phyloP scores from a whole-genome alignment of 108 stramenopile species.

The Aurantiochytrium sp. region DNA sequence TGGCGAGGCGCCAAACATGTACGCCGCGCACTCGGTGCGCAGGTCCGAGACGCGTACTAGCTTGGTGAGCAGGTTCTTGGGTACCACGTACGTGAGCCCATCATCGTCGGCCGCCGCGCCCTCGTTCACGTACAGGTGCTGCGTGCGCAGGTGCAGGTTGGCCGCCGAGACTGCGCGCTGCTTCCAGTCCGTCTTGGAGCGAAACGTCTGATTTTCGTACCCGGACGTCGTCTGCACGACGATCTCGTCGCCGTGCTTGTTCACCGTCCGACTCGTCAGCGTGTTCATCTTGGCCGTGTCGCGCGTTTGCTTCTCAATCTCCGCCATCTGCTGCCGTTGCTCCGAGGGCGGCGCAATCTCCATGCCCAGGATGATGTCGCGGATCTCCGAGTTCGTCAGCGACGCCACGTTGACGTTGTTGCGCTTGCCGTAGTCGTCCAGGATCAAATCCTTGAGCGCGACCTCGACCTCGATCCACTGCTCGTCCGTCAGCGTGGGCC shows the following conservation, averaged over 20 bases:
- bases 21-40: slow-evolving; percentile 93
- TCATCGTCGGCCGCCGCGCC: slow-evolving; percentile 86
- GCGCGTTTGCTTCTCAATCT: slow-evolving; percentile 95
- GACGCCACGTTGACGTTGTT: slow-evolving; percentile 98
- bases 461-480: slow-evolving; percentile 99
- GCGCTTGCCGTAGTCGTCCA: slow-evolving; percentile 97
- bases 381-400: slow-evolving; percentile 95
- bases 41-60: slow-evolving; percentile 92
- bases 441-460: slow-evolving; percentile 93
- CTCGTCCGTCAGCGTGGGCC: slow-evolving; percentile 95
- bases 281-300: slow-evolving; percentile 94
- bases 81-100: slow-evolving; percentile 94
- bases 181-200: slow-evolving; percentile 96
- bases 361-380: slow-evolving; percentile 99
- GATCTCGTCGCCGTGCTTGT: slow-evolving; percentile 97
- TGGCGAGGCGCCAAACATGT: slow-evolving; percentile 94
- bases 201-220: slow-evolving; percentile 95
- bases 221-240: slow-evolving; percentile 94
- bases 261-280: slow-evolving; percentile 94
- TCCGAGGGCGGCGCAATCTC: slow-evolving; percentile 97
- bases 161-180: slow-evolving; percentile 97
- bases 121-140: slow-evolving; percentile 94
- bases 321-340: slow-evolving; percentile 97
- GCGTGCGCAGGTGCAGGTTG: slow-evolving; percentile 92
- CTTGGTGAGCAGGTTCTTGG: slow-evolving; percentile 92